A percentile compares a stretch with the other conserved stretches of the same genome.
Conservation (phyloP, 805 yeast species). For the Ogataea minuta region DNA sequence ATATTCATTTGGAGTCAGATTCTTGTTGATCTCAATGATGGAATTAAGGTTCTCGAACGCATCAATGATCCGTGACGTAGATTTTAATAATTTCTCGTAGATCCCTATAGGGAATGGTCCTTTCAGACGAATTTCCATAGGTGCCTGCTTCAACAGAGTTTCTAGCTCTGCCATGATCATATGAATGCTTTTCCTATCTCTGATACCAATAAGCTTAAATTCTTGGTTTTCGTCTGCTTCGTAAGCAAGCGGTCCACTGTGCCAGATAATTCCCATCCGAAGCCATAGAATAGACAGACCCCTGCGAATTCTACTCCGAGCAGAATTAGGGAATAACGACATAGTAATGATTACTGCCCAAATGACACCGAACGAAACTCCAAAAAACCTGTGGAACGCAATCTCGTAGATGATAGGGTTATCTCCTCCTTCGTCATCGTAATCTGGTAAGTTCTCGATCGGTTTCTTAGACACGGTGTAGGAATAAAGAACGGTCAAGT, state of each 20-base stretch:
- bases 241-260: conserved; percentile 62
- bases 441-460: conserved; percentile 42
- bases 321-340: conserved; percentile 69
- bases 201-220: conserved; percentile 39
- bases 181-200: conserved; percentile 44
- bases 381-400: conserved; percentile 73
- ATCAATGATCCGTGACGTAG: conserved; percentile 67
- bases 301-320: conserved; percentile 62
- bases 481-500: conserved; percentile 73
- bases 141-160: conserved; percentile 62
- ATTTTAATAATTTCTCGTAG: conserved; percentile 49
- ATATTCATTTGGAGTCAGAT: conserved; percentile 50
- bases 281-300: conserved; percentile 74
- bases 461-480: conserved; percentile 63
- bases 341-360: conserved; percentile 76
- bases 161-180: conserved; percentile 59
- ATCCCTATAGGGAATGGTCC: conserved; percentile 62
- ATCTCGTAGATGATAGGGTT: conserved; percentile 67
- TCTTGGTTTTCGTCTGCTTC: conserved; percentile 30
- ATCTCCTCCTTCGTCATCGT: conserved; percentile 66
- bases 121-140: conserved; percentile 69
- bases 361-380: conserved; percentile 68
- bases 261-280: conserved; percentile 79
- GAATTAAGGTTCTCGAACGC: conserved; percentile 72
- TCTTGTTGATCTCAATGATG: conserved; percentile 62